Conservation (phyloP, 169 alveolate species). For the Eimeria acervulina region DNA sequence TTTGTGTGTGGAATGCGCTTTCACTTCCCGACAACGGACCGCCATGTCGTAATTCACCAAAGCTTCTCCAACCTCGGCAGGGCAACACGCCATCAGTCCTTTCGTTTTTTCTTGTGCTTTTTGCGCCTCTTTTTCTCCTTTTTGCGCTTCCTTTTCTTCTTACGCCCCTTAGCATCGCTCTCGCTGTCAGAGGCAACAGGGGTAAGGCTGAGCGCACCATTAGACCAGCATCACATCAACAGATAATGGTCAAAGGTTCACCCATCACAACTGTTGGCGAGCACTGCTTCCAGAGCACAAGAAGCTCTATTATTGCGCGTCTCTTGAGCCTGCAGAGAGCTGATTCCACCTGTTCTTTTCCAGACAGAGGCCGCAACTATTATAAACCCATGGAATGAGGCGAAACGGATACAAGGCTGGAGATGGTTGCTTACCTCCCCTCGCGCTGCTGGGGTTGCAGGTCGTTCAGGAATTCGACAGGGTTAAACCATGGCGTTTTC, state of each 20-base stretch:
- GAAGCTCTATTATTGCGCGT: neutral
- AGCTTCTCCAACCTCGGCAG: neutral
- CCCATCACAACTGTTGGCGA: neutral
- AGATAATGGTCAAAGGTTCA: no score
- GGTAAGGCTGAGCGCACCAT: slow-evolving; percentile 21
- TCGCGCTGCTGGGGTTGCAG: slow-evolving; percentile 25
- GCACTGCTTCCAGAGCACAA: neutral
- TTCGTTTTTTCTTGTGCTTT: slow-evolving; percentile 12
- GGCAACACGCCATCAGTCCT: neutral
- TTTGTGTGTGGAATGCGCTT: neutral
- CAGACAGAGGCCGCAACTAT: neutral
- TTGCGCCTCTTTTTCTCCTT: slow-evolving; percentile 50
- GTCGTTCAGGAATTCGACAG: slow-evolving; percentile 77
- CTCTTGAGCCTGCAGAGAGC: neutral
- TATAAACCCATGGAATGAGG: neutral
- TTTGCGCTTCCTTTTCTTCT: slow-evolving; percentile 32
- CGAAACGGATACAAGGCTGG: neutral
- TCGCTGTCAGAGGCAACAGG: slow-evolving; percentile 78
- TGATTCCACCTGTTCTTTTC: neutral
- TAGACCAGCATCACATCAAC: neutral
- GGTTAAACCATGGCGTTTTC: slow-evolving; percentile 74
- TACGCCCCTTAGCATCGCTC: neutral
- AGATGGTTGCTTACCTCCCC: slow-evolving; percentile 12
- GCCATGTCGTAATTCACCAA: neutral
- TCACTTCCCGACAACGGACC: neutral